Evolutionary conservation across 176 grass and related monocot species (phyloP).

Genomic region (Rhipidocladum racemiflorum): DNA sequence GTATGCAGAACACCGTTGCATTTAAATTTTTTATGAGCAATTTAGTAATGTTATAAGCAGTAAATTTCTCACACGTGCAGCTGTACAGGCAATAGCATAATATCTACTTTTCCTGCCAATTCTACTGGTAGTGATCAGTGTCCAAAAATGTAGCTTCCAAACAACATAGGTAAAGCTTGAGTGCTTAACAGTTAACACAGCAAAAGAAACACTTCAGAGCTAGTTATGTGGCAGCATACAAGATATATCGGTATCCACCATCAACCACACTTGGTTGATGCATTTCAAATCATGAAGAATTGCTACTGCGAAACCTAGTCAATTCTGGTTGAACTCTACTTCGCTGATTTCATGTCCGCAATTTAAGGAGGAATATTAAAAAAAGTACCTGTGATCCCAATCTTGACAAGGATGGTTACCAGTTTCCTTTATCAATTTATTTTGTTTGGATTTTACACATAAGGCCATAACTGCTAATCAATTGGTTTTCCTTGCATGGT

Average conservation of each 20-base stretch:
- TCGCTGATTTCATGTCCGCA: neutral
- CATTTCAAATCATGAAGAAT: neutral
- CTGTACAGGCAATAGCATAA: neutral
- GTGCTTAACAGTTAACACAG: constrained; percentile 2
- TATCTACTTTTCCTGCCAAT: constrained; percentile 9
- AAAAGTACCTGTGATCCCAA: neutral
- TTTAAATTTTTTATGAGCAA: neutral
- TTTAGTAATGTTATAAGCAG: neutral
- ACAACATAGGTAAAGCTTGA: neutral
- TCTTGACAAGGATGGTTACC: neutral
- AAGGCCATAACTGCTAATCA: neutral
- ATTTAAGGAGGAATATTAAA: neutral
- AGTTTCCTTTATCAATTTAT: neutral
- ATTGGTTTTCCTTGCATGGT: neutral
- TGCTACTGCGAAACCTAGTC: neutral
- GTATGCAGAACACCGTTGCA: neutral
- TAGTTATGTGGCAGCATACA: neutral
- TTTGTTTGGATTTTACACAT: neutral
- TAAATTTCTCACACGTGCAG: neutral
- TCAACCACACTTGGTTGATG: neutral
- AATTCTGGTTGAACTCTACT: neutral
- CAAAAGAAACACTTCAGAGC: constrained; percentile 2
- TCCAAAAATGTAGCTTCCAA: constrained; percentile 7
- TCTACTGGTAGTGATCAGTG: neutral
- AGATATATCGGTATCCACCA: neutral